A percentile compares a stretch with the other conserved stretches of the same genome.
Evolutionary conservation across 2,329 filamentous ascomycete species (phyloP).

Genomic region (Penicillium janthinellum): DNA sequence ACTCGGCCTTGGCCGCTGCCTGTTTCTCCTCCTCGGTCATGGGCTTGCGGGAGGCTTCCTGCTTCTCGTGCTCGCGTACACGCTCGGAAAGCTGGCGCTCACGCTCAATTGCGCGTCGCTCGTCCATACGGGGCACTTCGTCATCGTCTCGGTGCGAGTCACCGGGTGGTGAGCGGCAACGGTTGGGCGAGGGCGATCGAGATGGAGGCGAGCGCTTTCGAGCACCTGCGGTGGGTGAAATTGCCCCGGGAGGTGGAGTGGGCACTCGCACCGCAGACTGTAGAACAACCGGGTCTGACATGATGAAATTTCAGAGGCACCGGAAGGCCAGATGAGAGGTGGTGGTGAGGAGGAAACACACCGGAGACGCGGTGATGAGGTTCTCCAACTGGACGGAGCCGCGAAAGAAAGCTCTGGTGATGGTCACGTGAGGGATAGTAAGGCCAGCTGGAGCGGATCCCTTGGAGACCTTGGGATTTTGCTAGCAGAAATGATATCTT

Average conservation of each 20-base stretch:
- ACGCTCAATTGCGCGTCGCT: slow-evolving; percentile 52
- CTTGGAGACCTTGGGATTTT: background rate
- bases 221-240: slow-evolving; percentile 52
- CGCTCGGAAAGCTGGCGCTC: slow-evolving; percentile 56
- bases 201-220: slow-evolving; percentile 61
- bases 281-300: slow-evolving; percentile 51
- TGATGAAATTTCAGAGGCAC: slow-evolving; percentile 26
- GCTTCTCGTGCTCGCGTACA: slow-evolving; percentile 54
- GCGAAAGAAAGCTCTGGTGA: slow-evolving; percentile 26
- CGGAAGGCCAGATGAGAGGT: slow-evolving; percentile 4
- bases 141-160: slow-evolving; percentile 36
- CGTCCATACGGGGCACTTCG: slow-evolving; percentile 53
- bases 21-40: slow-evolving; percentile 80
- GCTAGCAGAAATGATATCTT: background rate
- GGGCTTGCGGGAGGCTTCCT: slow-evolving; percentile 53
- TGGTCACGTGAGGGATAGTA: slow-evolving; percentile 17
- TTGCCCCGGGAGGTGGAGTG: slow-evolving; percentile 54
- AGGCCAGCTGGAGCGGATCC: slow-evolving; percentile 12
- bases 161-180: slow-evolving; percentile 51
- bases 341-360: slow-evolving; percentile 6
- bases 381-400: background rate
- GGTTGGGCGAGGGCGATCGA: slow-evolving; percentile 55
- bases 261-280: slow-evolving; percentile 62
- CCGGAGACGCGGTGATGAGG: slow-evolving; percentile 15
- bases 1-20: slow-evolving; percentile 85